Base-by-base conservation (phyloP, 257 asterid genomes). In the Nicotiana knightiana region DNA sequence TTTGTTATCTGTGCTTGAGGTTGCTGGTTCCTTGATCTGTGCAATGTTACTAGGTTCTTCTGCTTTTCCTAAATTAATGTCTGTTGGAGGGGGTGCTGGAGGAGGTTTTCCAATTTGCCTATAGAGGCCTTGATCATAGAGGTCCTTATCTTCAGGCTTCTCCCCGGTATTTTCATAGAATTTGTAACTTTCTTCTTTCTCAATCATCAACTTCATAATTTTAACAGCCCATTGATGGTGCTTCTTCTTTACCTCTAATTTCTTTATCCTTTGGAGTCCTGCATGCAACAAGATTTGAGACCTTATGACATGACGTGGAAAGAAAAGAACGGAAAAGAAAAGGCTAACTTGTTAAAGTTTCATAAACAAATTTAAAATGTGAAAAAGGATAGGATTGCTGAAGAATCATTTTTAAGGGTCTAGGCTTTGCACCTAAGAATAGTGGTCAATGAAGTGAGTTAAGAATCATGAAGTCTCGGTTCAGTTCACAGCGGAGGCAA, bases 241-340 rank as follows among this genome's bases (percentile, higher is more conserved):
- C 55, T 62, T 51, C 83, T 87, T 90, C 83, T 77, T 85, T 53
- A 75, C 84, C 71, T 63, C 26, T 15, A 90, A 58, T 79, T 82
- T 89, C 58, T 71, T 82, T 8, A 85, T 86, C 83, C 84, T 84
- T 66, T 46, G 1, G 65, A 86, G 76, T 32, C 92, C 93, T 90
- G 84, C 77, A 64, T 80, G 46, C 64, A 30, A 26, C 79, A 73
- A 48, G 62, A 48, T 73, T 24, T 73, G 61, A 4, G 18, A 11
- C 78, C 78, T 71, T n/a, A 71, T 71, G 59, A 43, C 78, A 43
- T 71, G 55, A 43, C 43, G 78, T 43, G 21, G 59, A 43, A 30
- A 77, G 51, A 30, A n/a, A 24, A 24, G 9, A 33, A 28, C 21
- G 7, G 12, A 7, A 11, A 39, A 11, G 11, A 43, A 48, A 43